Evolutionary conservation across 2,329 filamentous ascomycete genomes (phyloP), one percentile per base, ranked within the genome.

Genomic region (Scedosporium dehoogii): DNA sequence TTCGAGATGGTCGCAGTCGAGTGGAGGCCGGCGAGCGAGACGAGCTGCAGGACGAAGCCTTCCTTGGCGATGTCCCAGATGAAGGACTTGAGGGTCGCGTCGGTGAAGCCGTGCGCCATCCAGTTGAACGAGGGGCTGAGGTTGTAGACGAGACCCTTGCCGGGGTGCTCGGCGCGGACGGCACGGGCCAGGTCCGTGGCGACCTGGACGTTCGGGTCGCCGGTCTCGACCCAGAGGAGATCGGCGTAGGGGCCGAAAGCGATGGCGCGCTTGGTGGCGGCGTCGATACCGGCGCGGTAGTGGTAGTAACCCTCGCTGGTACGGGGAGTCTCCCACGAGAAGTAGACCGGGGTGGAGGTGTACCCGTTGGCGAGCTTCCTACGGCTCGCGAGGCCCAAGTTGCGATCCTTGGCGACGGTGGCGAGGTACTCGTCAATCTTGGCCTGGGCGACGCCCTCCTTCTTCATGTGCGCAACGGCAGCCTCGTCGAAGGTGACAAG

Each of bases 51-150:
- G 9, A 85, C 85, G 71, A 87, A 93, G 64, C 93, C 93, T 69
- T 97, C 89, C 72, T 87, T 86, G 7, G 92, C 94, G 67, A 99
- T 85, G 73, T 97, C 93, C 93, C 93, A 97, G 69, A 99, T 90
- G 74, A 99, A 99, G 5, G 85, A 91, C 77, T 89, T 91, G 62
- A 99, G 82, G 5, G 88, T 88, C 65, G 85, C 86, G 66, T 92
- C 86, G 3, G 84, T 88, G 76, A 97, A 99, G 33, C 93, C 94
- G 72, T 97, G 92, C 10, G 86, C 86, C 85, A 96, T 94, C 94
- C 94, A 99, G 81, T 99, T 97, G 83, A 99, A 99, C 7, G 91
- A 96, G 1, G 94, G 94, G 4, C 88, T 92, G 1, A 99, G 83
- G 77, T 99, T 99, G 79, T 99, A 99, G 0, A 97, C 93, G 25